Base-by-base conservation (phyloP, 805 yeast species). In the Candida sakaeoensis region DNA sequence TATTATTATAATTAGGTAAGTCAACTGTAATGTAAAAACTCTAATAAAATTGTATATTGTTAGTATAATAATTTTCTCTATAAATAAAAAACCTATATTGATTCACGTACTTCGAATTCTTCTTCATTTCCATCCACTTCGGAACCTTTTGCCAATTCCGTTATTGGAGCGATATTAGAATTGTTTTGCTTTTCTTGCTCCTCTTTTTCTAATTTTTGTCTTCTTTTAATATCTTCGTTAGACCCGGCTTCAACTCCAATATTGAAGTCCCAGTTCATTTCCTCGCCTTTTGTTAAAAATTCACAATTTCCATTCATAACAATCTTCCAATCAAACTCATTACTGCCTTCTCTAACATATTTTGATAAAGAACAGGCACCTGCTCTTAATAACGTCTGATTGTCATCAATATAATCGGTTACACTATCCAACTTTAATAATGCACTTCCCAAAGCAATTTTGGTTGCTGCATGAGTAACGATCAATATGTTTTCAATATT, bases 391-490 rank as follows among this genome's bases (percentile, higher is more conserved):
- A 63, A 48, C 2, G 65, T 60, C 17, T 50, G 43, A 8, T 70
- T 65, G 2, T 62, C 63, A 18, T 70, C 78, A 29, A 84, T 52
- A 17, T 70, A 61, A 19, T 79, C 85, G 32, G 75, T 70, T 15
- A 77, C 77, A 29, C 68, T 65, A 0, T 55, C 38, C 40, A 72
- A 74, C 0, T 79, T 79, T 52, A 84, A 54, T 12, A 91, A 65
- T 1, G 85, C 74, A 78, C 87, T 77, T 3, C 96, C 96, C 13
- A 91, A 64, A 0, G 95, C 90, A 44, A 89, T 87, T 58, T 88
- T 87, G 4, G 95, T 75, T 3, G 98, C 97, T 1, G 98, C 99
- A 62, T 93, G 98, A 3, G 95, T 80, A 19, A 87, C 80, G n/a
- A 91, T 63, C 16, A 93, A 52, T 6, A 93, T 66, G 0, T 79